Evolutionary conservation across 1,284 basidiomycete species (phyloP), one percentile per base, ranked within the genome.

Genomic region (Tetrapyrgos nigripes): DNA sequence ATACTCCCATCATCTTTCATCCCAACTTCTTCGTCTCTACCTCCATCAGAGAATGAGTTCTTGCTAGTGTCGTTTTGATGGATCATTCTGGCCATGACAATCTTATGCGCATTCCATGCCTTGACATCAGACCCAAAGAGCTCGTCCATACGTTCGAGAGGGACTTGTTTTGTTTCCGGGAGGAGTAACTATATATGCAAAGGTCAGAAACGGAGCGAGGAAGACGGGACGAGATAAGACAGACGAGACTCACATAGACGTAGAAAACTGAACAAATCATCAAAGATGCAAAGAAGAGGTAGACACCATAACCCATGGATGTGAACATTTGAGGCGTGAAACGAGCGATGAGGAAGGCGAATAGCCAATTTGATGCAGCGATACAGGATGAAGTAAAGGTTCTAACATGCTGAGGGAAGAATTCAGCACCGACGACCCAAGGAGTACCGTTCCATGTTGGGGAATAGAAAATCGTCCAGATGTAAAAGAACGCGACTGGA

Each of bases 291-390:
- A 75, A 76, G 66, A 74, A 72, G 3, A 76, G 53, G 61, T 76
- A 76, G n/a, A 76, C 73, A 26, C 75, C 73, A 52, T 71, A 75
- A 9, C 67, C 69, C 74, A 76, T 76, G 3, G 63, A 53, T 1
- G 66, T 60, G 60, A 75, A 76, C 75, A 76, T 76, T 47, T 74
- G 73, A 4, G 73, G 72, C 17, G 73, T 74, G 58, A 74, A 74
- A 5, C 73, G 67, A 17, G 72, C 64, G 46, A 76, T 72, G 33
- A 75, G 64, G 57, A 74, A 71, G 65, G 66, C 64, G 54, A 62
- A 71, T 23, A 71, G 50, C 73, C 72, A 74, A 33, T 74, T 73
- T 9, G 69, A 71, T 3, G 71, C 72, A 13, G 74, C 71, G 61
- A 72, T 71, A 58, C 70, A 73, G 6, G 73, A 70, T 50, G 73